These are phyloP conservation scores for Garcia nutans DNA, from an alignment of 345 rosid species.

Conservation along the genomic window DNA sequence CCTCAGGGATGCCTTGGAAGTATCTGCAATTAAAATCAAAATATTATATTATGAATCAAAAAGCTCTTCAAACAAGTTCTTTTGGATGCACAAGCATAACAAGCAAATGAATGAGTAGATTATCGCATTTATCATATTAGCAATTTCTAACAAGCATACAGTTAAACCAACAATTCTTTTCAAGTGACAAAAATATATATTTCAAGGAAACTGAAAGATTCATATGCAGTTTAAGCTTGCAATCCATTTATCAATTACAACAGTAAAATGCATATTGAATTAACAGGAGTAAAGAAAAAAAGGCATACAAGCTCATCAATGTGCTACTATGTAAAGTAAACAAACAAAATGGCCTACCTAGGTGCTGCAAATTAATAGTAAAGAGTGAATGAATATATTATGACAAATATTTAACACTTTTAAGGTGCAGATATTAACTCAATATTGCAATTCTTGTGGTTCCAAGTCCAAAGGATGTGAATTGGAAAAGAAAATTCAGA, in stretches of 20 bases:
- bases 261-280: not conserved
- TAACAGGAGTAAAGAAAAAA: not conserved
- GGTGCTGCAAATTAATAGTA: not conserved
- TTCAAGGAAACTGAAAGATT: not conserved
- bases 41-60: not conserved
- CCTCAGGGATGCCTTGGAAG: slow-evolving; percentile 81
- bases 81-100: not conserved
- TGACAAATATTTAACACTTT: not conserved
- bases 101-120: not conserved
- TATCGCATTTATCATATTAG: no score
- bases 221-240: not conserved
- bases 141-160: not conserved
- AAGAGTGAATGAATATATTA: not conserved
- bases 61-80: not conserved
- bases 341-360: not conserved
- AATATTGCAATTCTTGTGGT: not conserved
- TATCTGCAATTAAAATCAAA: slow-evolving; percentile 52
- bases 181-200: not conserved
- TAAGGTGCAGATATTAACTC: not conserved
- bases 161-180: not conserved
- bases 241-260: not conserved
- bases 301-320: not conserved
- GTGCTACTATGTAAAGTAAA: not conserved
- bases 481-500: not conserved
- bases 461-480: not conserved